These are phyloP conservation scores for Rhodotorula sp. DNA, from an alignment of 1,284 basidiomycete genomes.

Conservation along the genomic window DNA sequence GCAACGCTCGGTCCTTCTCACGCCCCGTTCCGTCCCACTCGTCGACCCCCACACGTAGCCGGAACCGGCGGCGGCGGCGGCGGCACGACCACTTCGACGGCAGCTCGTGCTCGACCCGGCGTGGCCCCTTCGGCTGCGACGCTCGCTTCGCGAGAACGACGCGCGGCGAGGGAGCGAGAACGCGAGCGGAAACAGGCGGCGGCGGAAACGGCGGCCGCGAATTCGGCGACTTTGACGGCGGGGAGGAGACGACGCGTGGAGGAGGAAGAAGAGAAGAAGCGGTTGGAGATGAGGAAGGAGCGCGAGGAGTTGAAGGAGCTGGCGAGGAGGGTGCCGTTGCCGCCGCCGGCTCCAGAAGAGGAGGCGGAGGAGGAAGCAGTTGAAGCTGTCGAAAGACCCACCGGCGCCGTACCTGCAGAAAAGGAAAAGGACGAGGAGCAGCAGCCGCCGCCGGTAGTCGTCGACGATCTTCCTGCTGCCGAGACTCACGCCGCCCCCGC, in stretches of 20 bases:
- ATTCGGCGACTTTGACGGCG: not conserved
- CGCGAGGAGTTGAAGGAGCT: not conserved
- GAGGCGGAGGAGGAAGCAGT: not conserved
- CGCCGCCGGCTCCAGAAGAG: not conserved
- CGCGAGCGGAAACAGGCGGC: not conserved
- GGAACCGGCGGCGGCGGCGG: not conserved
- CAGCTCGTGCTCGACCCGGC: not conserved
- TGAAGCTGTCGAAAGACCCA: not conserved
- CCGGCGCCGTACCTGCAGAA: not conserved
- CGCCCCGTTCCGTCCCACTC: constrained; percentile 23
- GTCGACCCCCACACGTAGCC: not conserved
- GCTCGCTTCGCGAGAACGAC: constrained; percentile 9
- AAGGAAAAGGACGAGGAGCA: constrained; percentile 1
- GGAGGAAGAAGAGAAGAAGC: constrained; percentile 6
- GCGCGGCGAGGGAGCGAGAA: constrained; percentile 3
- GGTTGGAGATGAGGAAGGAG: too few species aligned
- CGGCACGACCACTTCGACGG: not conserved
- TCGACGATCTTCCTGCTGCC: not conserved
- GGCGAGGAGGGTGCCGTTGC: not conserved
- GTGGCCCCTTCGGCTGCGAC: constrained; percentile 1
- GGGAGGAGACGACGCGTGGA: not conserved
- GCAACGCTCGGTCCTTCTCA: constrained; percentile 20
- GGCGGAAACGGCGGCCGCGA: not conserved
- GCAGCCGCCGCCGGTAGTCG: not conserved
- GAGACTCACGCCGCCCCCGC: not conserved